A percentile compares a stretch with the other conserved stretches of the same genome.
Conservation (phyloP, 352 stramenopile species). For the Globisporangium solare region DNA sequence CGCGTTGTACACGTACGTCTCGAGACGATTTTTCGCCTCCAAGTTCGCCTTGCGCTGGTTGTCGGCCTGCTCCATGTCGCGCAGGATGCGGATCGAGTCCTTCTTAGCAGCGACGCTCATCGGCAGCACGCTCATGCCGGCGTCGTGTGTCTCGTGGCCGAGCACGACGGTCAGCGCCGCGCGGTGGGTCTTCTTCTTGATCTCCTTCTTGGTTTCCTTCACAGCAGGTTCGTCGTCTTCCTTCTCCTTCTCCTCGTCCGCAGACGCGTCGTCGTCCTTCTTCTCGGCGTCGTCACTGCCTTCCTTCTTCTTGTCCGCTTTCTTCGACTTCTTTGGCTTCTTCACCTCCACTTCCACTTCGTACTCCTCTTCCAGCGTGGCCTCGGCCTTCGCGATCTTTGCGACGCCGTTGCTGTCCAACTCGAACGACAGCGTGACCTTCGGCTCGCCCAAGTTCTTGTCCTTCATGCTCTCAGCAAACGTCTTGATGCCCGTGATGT, state of each 20-base stretch:
- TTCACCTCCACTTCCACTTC: conserved; percentile 65
- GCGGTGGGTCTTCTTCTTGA: conserved; percentile 89
- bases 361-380: conserved; percentile 84
- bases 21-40: conserved; percentile 89
- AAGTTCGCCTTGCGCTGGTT: conserved; percentile 61
- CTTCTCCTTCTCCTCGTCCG: conserved; percentile 30
- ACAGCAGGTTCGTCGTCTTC: conserved; percentile 23
- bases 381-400: conserved; percentile 91
- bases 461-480: conserved; percentile 88
- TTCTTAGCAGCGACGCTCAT: conserved; percentile 64
- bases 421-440: conserved; percentile 94
- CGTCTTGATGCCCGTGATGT: conserved; percentile 89
- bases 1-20: conserved; percentile 92
- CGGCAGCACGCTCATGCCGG: conserved; percentile 47
- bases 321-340: conserved; percentile 49
- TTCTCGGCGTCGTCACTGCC: conserved; percentile 29
- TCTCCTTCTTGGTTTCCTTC: conserved; percentile 77
- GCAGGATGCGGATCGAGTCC: conserved; percentile 59
- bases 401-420: conserved; percentile 91
- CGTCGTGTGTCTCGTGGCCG: conserved; percentile 27
- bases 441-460: conserved; percentile 88
- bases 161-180: conserved; percentile 59
- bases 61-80: conserved; percentile 67
- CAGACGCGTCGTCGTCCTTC: conserved; percentile 45
- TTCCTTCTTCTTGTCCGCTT: conserved; percentile 31